These are phyloP conservation scores for Kodamaea hsintzibuensis DNA, from an alignment of 805 yeast genomes.

Conservation along the genomic window DNA sequence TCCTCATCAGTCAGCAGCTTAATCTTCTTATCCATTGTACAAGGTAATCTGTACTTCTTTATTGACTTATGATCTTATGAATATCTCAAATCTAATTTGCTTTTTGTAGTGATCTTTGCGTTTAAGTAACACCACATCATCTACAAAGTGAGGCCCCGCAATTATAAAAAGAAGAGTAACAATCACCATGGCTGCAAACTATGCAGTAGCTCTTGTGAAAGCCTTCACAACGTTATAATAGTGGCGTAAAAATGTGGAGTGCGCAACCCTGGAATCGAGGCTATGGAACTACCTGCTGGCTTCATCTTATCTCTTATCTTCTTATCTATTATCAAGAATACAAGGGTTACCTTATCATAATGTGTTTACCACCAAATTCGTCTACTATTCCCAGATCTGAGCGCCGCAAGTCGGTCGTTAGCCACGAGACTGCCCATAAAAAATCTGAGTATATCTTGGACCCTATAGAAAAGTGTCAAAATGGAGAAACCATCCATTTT, in stretches of 20 bases:
- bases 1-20: too few relatives aligned
- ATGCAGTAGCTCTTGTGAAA: background rate
- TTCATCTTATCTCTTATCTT: constrained; percentile 2
- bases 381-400: constrained; percentile 7
- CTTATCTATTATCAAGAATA: background rate
- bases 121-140: too few relatives aligned
- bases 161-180: background rate
- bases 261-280: background rate
- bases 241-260: background rate
- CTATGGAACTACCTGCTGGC: constrained; percentile 1
- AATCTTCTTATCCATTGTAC: too few relatives aligned
- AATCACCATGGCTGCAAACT: constrained; percentile 1
- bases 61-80: too few relatives aligned
- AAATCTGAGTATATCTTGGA: constrained; percentile 5
- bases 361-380: constrained; percentile 9
- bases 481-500: constrained; percentile 8
- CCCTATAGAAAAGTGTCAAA: constrained; percentile 6
- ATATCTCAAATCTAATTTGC: too few relatives aligned
- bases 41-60: too few relatives aligned
- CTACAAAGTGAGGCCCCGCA: too few relatives aligned
- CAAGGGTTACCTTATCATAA: constrained; percentile 1
- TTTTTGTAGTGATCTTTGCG: too few relatives aligned
- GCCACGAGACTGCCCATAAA: constrained; percentile 9
- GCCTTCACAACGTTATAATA: background rate
- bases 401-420: constrained; percentile 5